A percentile compares a stretch with the other conserved stretches of the same genome.
These are phyloP conservation scores for Globisporangium nunn DNA, from an alignment of 352 stramenopile species.

Conservation along the genomic window DNA sequence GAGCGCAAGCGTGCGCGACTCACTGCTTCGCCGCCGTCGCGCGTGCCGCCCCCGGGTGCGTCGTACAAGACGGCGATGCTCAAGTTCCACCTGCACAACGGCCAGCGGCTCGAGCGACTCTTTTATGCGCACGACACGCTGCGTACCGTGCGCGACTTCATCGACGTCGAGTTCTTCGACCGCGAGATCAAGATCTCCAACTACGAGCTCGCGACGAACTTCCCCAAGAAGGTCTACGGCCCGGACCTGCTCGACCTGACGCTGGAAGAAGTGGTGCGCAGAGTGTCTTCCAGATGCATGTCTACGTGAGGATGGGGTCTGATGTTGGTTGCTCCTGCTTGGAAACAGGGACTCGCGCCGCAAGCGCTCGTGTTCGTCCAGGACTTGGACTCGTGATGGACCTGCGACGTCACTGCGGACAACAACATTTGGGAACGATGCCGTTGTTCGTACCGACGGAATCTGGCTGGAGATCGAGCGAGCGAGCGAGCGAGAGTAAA, in stretches of 20 bases:
- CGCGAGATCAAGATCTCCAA: slow-evolving; percentile 64
- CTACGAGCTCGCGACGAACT: slow-evolving; percentile 85
- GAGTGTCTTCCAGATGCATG: neutral
- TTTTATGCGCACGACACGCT: slow-evolving; percentile 80
- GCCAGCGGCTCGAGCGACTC: slow-evolving; percentile 61
- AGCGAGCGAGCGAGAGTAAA: neutral
- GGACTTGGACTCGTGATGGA: slow-evolving; percentile 61
- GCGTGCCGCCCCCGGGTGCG: slow-evolving; percentile 33
- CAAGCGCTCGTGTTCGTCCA: slow-evolving; percentile 79
- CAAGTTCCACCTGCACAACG: slow-evolving; percentile 81
- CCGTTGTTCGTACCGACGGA: too few relatives aligned
- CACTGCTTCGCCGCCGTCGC: slow-evolving; percentile 33
- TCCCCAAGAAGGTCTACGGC: slow-evolving; percentile 67
- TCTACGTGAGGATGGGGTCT: neutral
- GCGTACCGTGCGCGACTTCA: slow-evolving; percentile 67
- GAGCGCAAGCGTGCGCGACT: slow-evolving; percentile 52
- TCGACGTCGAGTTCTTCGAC: slow-evolving; percentile 80
- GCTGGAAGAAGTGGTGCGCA: slow-evolving; percentile 61
- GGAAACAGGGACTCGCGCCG: slow-evolving; percentile 48
- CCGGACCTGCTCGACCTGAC: slow-evolving; percentile 52
- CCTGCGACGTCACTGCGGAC: too few relatives aligned
- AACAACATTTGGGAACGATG: too few relatives aligned
- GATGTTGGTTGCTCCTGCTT: neutral
- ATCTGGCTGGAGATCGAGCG: neutral
- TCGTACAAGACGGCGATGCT: slow-evolving; percentile 68